Evolutionary conservation across 2,329 filamentous ascomycete species (phyloP).

Genomic region (Bipolaris oryzae): DNA sequence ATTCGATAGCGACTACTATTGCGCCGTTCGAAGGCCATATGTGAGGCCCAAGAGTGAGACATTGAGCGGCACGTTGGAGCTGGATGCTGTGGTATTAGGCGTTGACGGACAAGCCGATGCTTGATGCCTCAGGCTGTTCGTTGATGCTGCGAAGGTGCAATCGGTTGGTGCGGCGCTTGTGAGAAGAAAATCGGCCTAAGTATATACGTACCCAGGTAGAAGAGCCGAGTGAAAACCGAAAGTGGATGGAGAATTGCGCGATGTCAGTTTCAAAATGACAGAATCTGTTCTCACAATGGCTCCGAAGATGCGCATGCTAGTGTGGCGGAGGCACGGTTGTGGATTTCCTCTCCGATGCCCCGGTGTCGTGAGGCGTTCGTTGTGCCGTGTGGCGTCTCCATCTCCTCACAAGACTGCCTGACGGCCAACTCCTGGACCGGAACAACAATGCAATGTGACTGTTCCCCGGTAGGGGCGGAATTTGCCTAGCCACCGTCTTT

Average conservation of each 20-base stretch:
- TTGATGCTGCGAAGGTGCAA: slow-evolving; percentile 6
- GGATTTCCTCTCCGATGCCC: slow-evolving; percentile 11
- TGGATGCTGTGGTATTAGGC: neutral
- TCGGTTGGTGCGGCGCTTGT: slow-evolving; percentile 13
- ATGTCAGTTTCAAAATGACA: slow-evolving; percentile 1
- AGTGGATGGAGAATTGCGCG: slow-evolving; percentile 7
- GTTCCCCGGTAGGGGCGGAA: slow-evolving; percentile 18
- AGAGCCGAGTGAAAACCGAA: slow-evolving; percentile 1
- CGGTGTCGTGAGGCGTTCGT: slow-evolving; percentile 27
- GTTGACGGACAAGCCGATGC: neutral
- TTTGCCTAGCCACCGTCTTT: slow-evolving; percentile 17
- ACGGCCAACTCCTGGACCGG: slow-evolving; percentile 20
- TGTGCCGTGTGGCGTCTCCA: slow-evolving; percentile 28
- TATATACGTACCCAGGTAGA: neutral
- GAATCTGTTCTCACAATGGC: slow-evolving; percentile 5
- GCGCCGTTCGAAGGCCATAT: slow-evolving; percentile 4
- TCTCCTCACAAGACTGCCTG: slow-evolving; percentile 26
- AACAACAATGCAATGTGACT: slow-evolving; percentile 29
- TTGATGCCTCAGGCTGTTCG: slow-evolving; percentile 13
- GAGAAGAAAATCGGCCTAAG: slow-evolving; percentile 7
- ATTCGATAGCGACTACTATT: slow-evolving; percentile 5
- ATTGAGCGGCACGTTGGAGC: slow-evolving; percentile 3
- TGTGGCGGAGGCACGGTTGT: slow-evolving; percentile 29
- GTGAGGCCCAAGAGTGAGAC: slow-evolving; percentile 11
- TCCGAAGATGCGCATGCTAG: slow-evolving; percentile 7